Evolutionary conservation across 2,329 filamentous ascomycete genomes (phyloP), one percentile per base, ranked within the genome.

Genomic region (Pseudogymnoascus sp.): DNA sequence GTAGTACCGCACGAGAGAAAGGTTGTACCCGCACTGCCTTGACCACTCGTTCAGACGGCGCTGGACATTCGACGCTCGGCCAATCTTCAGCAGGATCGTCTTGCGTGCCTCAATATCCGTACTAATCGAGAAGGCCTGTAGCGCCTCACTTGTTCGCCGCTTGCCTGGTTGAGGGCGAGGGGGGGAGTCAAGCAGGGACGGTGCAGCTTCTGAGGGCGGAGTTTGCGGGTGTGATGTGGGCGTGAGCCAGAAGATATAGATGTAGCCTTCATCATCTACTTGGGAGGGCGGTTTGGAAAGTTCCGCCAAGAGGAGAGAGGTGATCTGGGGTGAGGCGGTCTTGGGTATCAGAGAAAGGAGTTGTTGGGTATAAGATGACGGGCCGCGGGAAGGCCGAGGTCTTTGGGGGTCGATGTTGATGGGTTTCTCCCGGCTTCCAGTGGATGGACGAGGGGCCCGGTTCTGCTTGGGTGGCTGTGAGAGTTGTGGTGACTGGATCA

Each of bases 231-330:
- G 77, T 1, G 81, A 82, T 37, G 83, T 80, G 33, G 91, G 87
- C 0, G 91, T 97, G 21, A 97, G 82, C 92, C 93, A 97, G 81
- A 97, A 99, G 75, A 99, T 96, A 81, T 99, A 99, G 68, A 99
- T 97, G 77, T 95, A 99, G 38, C 95, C 95, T 11, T 88, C 80
- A 69, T 96, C 90, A 68, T 95, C 90, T 62, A 82, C 78, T 21
- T 84, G 79, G 0, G 91, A 92, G 53, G 93, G 83, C 1, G 81
- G 91, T 79, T 83, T 95, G 73, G 76, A 84, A 9, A 97, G 81
- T 74, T 97, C 93, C 2, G 88, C 80, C 65, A 93, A 82, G 3
- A 97, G 80, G 4, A 81, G 77, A 0, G 91, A 88, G 0, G 89
- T 81, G 0, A 86, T 89, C 68, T 88, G 79, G 1, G 90, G 86